phyloP scores from a whole-genome alignment of 768 basidiomycete species.

The Xerocomellus chrysenteron region DNA sequence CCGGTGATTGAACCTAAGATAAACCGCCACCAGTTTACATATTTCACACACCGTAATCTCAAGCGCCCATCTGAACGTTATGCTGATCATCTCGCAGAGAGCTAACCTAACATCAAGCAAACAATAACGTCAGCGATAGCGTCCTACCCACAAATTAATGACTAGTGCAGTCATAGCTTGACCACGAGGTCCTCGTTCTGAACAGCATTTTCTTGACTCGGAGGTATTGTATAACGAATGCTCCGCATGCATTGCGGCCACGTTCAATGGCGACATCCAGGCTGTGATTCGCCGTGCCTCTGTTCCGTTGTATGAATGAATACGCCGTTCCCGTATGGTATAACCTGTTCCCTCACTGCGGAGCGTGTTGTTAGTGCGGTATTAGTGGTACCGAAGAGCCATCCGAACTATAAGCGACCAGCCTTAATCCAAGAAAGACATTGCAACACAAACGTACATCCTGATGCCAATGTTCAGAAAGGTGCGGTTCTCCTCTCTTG shows the following conservation, averaged over 20 bases:
- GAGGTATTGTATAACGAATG: background rate
- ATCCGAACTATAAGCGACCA: conserved; percentile 12
- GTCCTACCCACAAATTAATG: background rate
- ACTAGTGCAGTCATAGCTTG: background rate
- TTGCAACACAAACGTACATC: background rate
- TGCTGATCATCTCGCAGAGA: background rate
- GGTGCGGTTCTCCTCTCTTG: background rate
- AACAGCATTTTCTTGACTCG: background rate
- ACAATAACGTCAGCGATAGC: conserved; percentile 3
- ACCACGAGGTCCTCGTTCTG: background rate
- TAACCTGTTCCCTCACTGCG: background rate
- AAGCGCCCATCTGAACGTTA: background rate
- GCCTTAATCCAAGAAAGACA: background rate
- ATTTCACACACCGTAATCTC: background rate
- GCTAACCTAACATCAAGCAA: background rate
- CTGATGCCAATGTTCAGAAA: conserved; percentile 2
- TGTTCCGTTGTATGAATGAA: background rate
- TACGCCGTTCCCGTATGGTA: background rate
- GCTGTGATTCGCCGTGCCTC: background rate
- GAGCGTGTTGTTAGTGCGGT: conserved; percentile 13
- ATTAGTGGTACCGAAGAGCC: background rate
- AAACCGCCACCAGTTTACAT: background rate
- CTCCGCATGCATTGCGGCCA: background rate
- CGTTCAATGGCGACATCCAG: background rate
- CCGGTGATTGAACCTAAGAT: background rate